These are phyloP conservation scores for Leccinum olivaceopallidum DNA, from an alignment of 768 basidiomycete genomes.

Conservation along the genomic window DNA sequence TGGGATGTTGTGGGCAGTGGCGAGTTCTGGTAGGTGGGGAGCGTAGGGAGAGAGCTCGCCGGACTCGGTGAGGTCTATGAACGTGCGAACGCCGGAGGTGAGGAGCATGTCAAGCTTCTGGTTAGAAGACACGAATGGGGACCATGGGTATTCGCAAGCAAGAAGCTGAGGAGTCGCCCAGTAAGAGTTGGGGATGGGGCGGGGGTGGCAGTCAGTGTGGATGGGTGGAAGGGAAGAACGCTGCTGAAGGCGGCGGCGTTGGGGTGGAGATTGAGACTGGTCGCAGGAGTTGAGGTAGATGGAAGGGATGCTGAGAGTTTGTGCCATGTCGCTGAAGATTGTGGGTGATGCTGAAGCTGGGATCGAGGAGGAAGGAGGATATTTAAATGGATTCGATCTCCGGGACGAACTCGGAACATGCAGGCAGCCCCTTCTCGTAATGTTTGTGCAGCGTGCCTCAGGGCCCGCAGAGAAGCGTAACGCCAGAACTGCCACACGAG, in stretches of 20 bases:
- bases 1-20: conserved; percentile 56
- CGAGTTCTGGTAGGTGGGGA: conserved; percentile 53
- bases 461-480: conserved; percentile 4
- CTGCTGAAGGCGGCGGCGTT: conserved; percentile 8
- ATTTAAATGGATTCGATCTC: conserved; percentile 18
- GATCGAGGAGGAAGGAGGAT: background rate
- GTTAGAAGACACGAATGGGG: conserved; percentile 50
- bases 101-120: conserved; percentile 78
- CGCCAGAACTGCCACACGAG: conserved; percentile 14
- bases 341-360: conserved; percentile 4
- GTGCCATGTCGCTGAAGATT: conserved; percentile 8
- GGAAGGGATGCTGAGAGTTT: conserved; percentile 8
- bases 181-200: conserved; percentile 83
- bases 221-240: conserved; percentile 22
- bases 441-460: conserved; percentile 13
- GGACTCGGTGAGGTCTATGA: conserved; percentile 83
- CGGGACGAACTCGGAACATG: background rate
- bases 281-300: conserved; percentile 11
- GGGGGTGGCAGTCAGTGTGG: conserved; percentile 26
- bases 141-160: conserved; percentile 83
- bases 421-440: conserved; percentile 4
- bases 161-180: conserved; percentile 75
- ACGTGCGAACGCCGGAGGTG: conserved; percentile 71
- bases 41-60: conserved; percentile 72
- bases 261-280: background rate